Percentiles rank a stretch among this genome's conserved stretches.
Evolutionary conservation across 768 basidiomycete genomes (phyloP).

Genomic region (Phlebiopsis flavidoalba): DNA sequence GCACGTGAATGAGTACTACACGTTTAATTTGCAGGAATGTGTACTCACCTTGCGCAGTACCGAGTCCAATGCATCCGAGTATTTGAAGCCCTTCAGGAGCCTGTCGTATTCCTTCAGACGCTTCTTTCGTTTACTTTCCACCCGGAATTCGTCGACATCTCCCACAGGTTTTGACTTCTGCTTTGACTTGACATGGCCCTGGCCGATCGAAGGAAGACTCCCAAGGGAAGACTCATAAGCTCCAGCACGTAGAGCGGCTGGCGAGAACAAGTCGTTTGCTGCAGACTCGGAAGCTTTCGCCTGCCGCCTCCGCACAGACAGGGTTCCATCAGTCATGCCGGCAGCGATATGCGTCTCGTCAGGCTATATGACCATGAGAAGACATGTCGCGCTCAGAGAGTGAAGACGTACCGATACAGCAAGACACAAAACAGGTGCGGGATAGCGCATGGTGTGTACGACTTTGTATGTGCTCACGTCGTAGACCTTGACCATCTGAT

Average conservation of each 20-base stretch:
- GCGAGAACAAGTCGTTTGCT: conserved; percentile 29
- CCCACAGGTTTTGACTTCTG: conserved; percentile 44
- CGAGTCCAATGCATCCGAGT: conserved; percentile 90
- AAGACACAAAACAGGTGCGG: conserved; percentile 84
- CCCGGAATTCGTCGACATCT: conserved; percentile 70
- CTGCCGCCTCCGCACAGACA: conserved; percentile 92
- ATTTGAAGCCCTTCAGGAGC: conserved; percentile 87
- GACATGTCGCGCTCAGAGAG: not conserved
- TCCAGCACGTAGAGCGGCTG: conserved; percentile 42
- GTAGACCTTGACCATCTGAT: conserved; percentile 99
- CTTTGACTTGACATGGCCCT: conserved; percentile 46
- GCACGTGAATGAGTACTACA: not conserved
- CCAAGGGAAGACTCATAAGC: conserved; percentile 67
- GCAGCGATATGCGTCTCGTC: conserved; percentile 96
- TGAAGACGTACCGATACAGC: conserved; percentile 75
- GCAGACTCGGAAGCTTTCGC: conserved; percentile 60
- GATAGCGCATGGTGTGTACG: conserved; percentile 97
- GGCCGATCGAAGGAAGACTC: conserved; percentile 49
- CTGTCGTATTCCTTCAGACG: conserved; percentile 85
- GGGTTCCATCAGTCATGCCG: conserved; percentile 96
- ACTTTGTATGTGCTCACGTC: conserved; percentile 93
- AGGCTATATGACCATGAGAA: conserved; percentile 46
- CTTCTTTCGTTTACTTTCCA: conserved; percentile 67
- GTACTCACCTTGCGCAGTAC: conserved; percentile 75
- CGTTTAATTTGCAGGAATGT: not conserved